Evolutionary conservation across 495 filamentous ascomycete genomes (phyloP).

Genomic region (Barbatosphaeria neglecta): DNA sequence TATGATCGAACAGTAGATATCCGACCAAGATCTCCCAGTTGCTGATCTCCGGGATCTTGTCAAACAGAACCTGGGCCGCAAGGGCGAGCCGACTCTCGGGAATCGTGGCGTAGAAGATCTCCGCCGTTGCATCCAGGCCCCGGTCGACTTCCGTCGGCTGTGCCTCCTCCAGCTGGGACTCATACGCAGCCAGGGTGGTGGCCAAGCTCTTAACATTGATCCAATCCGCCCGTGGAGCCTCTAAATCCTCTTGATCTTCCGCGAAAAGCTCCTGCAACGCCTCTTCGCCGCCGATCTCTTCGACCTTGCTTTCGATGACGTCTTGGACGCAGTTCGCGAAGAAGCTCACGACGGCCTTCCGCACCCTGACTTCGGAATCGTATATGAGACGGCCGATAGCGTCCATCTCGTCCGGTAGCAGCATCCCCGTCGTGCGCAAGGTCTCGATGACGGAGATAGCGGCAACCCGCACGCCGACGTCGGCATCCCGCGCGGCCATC

Average conservation of each 20-base stretch:
- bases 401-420: slow-evolving; percentile 86
- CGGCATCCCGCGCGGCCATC: slow-evolving; percentile 75
- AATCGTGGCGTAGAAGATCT: slow-evolving; percentile 41
- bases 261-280: slow-evolving; percentile 53
- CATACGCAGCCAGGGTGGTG: slow-evolving; percentile 71
- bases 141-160: slow-evolving; percentile 27
- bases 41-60: slow-evolving; percentile 62
- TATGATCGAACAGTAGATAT: slow-evolving; percentile 88
- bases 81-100: slow-evolving; percentile 73
- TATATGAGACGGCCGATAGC: slow-evolving; percentile 74
- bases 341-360: slow-evolving; percentile 79
- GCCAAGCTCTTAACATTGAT: slow-evolving; percentile 82
- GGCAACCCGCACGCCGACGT: slow-evolving; percentile 62
- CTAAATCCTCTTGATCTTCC: slow-evolving; percentile 61
- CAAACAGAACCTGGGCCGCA: slow-evolving; percentile 73
- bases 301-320: slow-evolving; percentile 62
- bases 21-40: slow-evolving; percentile 84
- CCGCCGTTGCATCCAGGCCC: slow-evolving; percentile 30
- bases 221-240: slow-evolving; percentile 68
- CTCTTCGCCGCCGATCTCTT: slow-evolving; percentile 62
- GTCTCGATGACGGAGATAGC: slow-evolving; percentile 71
- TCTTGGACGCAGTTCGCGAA: slow-evolving; percentile 80
- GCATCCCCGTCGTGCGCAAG: slow-evolving; percentile 69
- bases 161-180: slow-evolving; percentile 38
- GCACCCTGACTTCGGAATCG: slow-evolving; percentile 69